Base-by-base conservation (phyloP, 805 yeast genomes). In the Schwanniomyces occidentalis region DNA sequence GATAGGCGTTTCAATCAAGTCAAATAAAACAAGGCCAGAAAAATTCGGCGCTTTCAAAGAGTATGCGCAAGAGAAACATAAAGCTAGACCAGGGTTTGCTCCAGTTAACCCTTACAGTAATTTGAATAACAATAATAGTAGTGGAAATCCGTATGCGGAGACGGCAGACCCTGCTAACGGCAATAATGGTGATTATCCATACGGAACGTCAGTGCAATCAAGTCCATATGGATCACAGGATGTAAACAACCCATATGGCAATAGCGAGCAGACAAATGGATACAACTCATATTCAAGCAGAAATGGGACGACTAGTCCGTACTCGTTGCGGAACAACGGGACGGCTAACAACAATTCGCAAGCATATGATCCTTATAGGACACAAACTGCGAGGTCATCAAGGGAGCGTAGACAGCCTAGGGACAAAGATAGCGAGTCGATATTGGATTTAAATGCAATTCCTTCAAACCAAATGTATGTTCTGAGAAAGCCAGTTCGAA, bases 31-130 rank as follows among this genome's bases (percentile, higher is more conserved):
- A 28, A 48, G 51, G 10, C 61, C 65, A 37, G 71, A 71, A 42
- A 73, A 74, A 56, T 76, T 76, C 45, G 70, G 74, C 10, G 78
- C 76, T 14, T 76, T 71, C 54, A 59, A 58, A 34, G 61, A 59
- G 32, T 69, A 74, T 47, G 81, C 81, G 20, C 68, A 65, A 38
- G 71, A 71, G 37, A 49, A 71, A 20, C 62, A 52, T 28, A 38
- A 32, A 19, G 51, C 45, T 26, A 59, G 56, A 27, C 65, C 69
- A 13, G 71, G 65, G 8, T 46, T 65, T 12, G 60, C 63, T 2
- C 73, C 73, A 1, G 66, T 52, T 6, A 69, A 69, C 37, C 71
- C 75, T 0, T 65, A 67, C 41, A 66, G 69, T 24, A 61, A 59
- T 32, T 47, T 65, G 24, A 38, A 45, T 34, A 24, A 28, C 24